These are phyloP conservation scores for Prunus padus DNA, from an alignment of 306 rosid species.

Conservation along the genomic window DNA sequence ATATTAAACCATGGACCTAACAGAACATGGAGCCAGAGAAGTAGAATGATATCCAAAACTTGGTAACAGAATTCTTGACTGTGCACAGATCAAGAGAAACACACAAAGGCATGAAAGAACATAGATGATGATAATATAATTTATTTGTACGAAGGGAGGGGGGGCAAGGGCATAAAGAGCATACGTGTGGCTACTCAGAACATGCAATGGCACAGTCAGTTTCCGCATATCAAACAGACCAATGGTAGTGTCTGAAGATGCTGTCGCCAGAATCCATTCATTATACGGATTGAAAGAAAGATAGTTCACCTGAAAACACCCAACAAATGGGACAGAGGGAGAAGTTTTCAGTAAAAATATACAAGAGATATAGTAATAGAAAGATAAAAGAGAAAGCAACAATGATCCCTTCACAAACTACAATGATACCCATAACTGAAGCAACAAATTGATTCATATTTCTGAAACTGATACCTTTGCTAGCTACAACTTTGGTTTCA, in stretches of 20 bases:
- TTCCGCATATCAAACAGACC: conserved; percentile 83
- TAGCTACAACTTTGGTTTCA: too few relatives aligned
- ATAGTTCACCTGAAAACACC: conserved; percentile 67
- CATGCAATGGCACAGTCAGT: conserved; percentile 63
- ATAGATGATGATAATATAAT: neutral
- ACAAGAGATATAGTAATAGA: too few relatives aligned
- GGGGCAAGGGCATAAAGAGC: conserved; percentile 18
- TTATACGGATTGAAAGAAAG: conserved; percentile 78
- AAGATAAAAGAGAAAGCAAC: too few relatives aligned
- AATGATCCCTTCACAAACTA: too few relatives aligned
- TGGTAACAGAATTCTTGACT: neutral
- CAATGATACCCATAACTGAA: neutral
- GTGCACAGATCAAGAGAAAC: neutral
- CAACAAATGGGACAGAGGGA: conserved; percentile 1
- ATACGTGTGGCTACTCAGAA: conserved; percentile 76
- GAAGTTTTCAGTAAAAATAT: neutral
- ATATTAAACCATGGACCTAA: neutral
- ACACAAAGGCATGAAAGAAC: neutral
- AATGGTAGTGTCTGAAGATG: conserved; percentile 81
- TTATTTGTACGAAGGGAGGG: neutral
- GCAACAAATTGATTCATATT: too few relatives aligned
- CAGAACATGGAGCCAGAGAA: neutral
- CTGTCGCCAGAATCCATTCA: conserved; percentile 91
- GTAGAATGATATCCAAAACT: neutral
- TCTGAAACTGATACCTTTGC: too few relatives aligned